Conservation (phyloP, 169 alveolate genomes). For the Ichthyophthirius multifiliis region DNA sequence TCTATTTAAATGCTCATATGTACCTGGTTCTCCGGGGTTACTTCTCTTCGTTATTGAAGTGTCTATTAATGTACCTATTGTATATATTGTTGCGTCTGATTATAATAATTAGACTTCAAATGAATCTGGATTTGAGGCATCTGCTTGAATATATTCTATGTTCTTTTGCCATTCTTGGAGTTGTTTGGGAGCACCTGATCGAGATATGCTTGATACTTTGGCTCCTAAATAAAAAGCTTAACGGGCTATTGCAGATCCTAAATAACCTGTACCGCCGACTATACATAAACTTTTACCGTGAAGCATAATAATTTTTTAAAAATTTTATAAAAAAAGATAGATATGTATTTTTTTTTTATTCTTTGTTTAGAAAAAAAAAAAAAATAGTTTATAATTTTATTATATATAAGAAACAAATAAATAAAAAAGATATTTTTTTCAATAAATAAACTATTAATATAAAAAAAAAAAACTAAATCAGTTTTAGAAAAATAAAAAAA, state of each 20-base stretch:
- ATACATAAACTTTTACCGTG: slow-evolving; percentile 14
- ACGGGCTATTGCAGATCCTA: slow-evolving; percentile 21
- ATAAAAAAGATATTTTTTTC: no score
- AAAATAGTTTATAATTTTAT: no score
- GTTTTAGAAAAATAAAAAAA: background rate
- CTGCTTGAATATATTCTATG: slow-evolving; percentile 41
- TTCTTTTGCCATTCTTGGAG: background rate
- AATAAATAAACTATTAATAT: no score
- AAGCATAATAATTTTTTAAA: no score
- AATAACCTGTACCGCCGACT: slow-evolving; percentile 29
- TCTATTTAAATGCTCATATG: slow-evolving; percentile 64
- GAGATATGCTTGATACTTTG: slow-evolving; percentile 15
- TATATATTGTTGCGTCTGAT: slow-evolving; percentile 50
- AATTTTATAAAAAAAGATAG: no score
- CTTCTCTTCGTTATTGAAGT: slow-evolving; percentile 28
- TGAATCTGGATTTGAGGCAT: slow-evolving; percentile 44
- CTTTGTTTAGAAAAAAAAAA: no score
- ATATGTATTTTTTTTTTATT: no score
- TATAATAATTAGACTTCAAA: slow-evolving; percentile 38
- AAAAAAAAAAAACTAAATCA: no score
- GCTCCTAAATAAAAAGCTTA: slow-evolving; percentile 30
- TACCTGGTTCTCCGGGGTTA: slow-evolving; percentile 36
- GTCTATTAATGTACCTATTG: slow-evolving; percentile 62
- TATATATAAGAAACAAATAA: no score
- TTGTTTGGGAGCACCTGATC: slow-evolving; percentile 20